Evolutionary conservation across 306 rosid species (phyloP).

Genomic region (Prunus campanulata): DNA sequence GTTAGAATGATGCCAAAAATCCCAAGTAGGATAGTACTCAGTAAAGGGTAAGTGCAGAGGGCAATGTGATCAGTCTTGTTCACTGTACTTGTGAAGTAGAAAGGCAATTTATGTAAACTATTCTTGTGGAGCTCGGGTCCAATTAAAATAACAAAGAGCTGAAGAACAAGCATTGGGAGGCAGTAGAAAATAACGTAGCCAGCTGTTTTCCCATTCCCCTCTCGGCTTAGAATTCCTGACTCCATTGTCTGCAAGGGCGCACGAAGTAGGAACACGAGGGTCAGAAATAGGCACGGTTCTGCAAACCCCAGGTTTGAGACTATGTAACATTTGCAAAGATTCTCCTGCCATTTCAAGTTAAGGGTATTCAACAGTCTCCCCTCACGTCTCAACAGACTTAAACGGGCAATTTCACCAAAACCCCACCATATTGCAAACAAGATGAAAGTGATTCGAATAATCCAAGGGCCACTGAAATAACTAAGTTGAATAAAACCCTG

Average conservation of each 20-base stretch:
- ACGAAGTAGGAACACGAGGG: slow-evolving; percentile 84
- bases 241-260: slow-evolving; percentile 81
- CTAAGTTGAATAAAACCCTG: slow-evolving; percentile 68
- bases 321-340: slow-evolving; percentile 87
- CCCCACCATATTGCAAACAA: slow-evolving; percentile 94
- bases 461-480: slow-evolving; percentile 98
- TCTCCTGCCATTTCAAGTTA: slow-evolving; percentile 78
- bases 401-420: slow-evolving; percentile 74
- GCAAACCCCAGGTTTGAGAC: slow-evolving; percentile 96
- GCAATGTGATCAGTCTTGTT: slow-evolving; percentile 38
- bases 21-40: slow-evolving; percentile 80
- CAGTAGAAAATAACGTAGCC: slow-evolving; percentile 77
- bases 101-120: slow-evolving; percentile 48
- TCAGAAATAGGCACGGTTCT: slow-evolving; percentile 96
- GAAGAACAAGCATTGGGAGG: slow-evolving; percentile 78
- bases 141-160: slow-evolving; percentile 66
- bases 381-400: slow-evolving; percentile 62
- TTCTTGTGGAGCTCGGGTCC: slow-evolving; percentile 58
- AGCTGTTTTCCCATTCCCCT: slow-evolving; percentile 76
- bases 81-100: slow-evolving; percentile 56
- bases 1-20: slow-evolving; percentile 74
- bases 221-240: slow-evolving; percentile 70
- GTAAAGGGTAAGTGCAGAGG: slow-evolving; percentile 91
- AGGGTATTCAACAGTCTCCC: slow-evolving; percentile 32
- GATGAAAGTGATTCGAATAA: slow-evolving; percentile 73